Conservation (phyloP, 768 basidiomycete species). For the Lactarius akahatsu region DNA sequence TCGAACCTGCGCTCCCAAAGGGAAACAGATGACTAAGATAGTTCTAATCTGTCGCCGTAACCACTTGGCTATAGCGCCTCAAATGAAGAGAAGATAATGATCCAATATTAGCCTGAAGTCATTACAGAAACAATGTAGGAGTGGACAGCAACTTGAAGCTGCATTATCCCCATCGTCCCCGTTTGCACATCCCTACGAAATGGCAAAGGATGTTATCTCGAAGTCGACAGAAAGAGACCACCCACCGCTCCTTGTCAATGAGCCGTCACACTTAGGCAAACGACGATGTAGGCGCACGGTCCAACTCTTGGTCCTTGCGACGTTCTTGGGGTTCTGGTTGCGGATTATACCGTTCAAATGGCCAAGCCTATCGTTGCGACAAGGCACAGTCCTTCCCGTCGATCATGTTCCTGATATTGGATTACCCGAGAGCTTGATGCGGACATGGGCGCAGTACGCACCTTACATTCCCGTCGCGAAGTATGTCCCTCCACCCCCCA, state of each 20-base stretch:
- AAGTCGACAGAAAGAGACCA: not conserved
- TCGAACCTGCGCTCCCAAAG: slow-evolving; percentile 32
- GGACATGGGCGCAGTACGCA: slow-evolving; percentile 57
- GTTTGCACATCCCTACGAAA: not conserved
- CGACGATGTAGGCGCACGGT: not conserved
- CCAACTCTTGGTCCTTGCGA: not conserved
- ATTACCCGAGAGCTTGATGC: slow-evolving; percentile 17
- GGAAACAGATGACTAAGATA: slow-evolving; percentile 28
- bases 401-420: slow-evolving; percentile 20
- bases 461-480: slow-evolving; percentile 52
- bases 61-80: slow-evolving; percentile 76
- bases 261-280: not conserved
- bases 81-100: not conserved
- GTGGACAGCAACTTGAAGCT: too few species aligned
- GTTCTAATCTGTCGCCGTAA: slow-evolving; percentile 77
- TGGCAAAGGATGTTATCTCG: slow-evolving; percentile 7
- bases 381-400: slow-evolving; percentile 39
- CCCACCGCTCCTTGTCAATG: not conserved
- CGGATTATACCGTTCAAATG: slow-evolving; percentile 35
- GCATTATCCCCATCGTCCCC: not conserved
- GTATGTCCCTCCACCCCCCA: slow-evolving; percentile 47
- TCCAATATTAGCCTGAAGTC: not conserved
- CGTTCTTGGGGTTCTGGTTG: slow-evolving; percentile 11
- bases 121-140: too few species aligned
- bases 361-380: not conserved